Evolutionary conservation across 768 basidiomycete species (phyloP), one percentile per base, ranked within the genome.

Genomic region (Termitomyces bulborhizus): DNA sequence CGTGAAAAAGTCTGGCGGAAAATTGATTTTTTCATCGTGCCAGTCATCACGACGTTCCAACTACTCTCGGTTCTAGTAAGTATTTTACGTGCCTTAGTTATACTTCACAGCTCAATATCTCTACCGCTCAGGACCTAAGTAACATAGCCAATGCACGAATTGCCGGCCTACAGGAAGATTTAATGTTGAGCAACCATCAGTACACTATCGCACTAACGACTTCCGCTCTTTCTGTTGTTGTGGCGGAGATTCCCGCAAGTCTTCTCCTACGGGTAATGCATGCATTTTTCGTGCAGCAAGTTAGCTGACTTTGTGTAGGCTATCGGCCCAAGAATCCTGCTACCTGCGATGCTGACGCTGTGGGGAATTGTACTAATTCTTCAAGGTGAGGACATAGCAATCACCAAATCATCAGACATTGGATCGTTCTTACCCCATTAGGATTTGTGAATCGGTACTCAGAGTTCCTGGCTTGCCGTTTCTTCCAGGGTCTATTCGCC

Each of bases 261-360:
- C 31, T 46, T 29, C 29, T 29, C n/a, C 46, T 46, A 8, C 31
- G 31, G 46, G 46, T 46, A 34, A 34, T 12, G 34, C 6, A 16
- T 16, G 12, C 1, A 0, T 6, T 3, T 2, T 11, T 26, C 3
- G 0, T 1, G 4, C n/a, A 6, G 9, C n/a, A 4, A n/a, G 3
- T 11, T 4, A 6, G 3, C 24, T 46, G 16, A 46, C 16, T 1
- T 29, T 7, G 4, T n/a, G 16, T 8, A 46, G 44, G 44, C 9
- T n/a, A 4, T 46, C 4, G 44, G 44, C 15, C 44, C 44, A 9
- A 16, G n/a, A 3, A 3, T 46, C 11, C 6, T 46, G 44, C 4
- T 46, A 29, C 44, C 44, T n/a, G 16, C 27, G 27, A 46, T 46
- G 44, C 3, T 46, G 6, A 46, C 27, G 15, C 9, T 46, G n/a